These are phyloP conservation scores for Pueraria montana DNA, from an alignment of 306 rosid species.

Conservation along the genomic window DNA sequence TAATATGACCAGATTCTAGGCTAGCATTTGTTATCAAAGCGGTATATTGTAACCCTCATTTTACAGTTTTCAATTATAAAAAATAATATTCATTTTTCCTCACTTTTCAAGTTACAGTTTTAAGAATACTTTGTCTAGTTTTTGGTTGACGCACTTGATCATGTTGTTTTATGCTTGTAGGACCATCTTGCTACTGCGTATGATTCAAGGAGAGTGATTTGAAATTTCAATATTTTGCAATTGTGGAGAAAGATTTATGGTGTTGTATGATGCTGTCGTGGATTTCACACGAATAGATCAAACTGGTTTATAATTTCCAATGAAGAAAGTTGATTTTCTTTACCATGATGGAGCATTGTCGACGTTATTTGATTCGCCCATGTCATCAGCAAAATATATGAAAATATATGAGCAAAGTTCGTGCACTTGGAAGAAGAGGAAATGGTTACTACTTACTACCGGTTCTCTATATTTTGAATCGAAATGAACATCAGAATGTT, in stretches of 20 bases:
- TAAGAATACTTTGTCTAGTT: neutral
- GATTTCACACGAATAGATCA: constrained; percentile 6
- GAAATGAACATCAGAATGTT: neutral
- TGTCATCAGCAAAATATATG: neutral
- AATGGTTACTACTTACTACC: constrained; percentile 1
- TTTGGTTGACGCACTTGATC: neutral
- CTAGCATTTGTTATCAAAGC: neutral
- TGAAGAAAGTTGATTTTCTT: neutral
- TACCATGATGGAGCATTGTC: constrained; percentile 9
- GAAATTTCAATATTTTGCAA: neutral
- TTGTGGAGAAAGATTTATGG: neutral
- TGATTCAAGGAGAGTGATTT: constrained; percentile 30
- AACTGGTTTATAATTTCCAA: neutral
- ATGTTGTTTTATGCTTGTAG: neutral
- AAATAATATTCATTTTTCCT: neutral
- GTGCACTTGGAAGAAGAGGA: neutral
- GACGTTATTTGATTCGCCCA: neutral
- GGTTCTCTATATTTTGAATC: neutral
- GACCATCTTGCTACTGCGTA: constrained; percentile 13
- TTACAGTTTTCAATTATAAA: neutral
- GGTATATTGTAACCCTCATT: neutral
- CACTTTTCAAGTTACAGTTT: neutral
- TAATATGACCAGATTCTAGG: neutral
- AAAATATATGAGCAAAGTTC: neutral
- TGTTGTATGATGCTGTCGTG: neutral